Evolutionary conservation across 176 grass and related monocot species (phyloP).

Genomic region (Thalia dealbata): DNA sequence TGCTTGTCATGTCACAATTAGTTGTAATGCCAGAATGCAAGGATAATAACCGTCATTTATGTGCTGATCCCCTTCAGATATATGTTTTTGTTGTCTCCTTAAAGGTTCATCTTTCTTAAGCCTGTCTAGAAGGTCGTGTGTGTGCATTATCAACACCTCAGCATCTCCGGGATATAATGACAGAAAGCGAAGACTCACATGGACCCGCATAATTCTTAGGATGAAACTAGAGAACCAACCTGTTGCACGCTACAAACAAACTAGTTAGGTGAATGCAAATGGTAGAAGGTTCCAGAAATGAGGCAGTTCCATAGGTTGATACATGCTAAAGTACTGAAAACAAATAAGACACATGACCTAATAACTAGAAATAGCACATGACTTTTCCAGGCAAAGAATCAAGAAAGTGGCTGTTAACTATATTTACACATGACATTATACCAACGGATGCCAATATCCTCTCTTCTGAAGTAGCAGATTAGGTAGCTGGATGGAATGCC

Average conservation of each 20-base stretch:
- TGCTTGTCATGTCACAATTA: background rate
- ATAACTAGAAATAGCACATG: background rate
- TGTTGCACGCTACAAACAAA: conserved; percentile 46
- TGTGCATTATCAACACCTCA: conserved; percentile 37
- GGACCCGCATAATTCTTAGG: conserved; percentile 61
- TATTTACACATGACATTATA: too few relatives aligned
- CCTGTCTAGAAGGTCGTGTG: conserved; percentile 52
- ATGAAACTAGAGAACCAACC: conserved; percentile 77
- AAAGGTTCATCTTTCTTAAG: conserved; percentile 59
- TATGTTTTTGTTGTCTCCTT: conserved; percentile 32
- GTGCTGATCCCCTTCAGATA: conserved; percentile 32
- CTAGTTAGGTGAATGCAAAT: conserved; percentile 19
- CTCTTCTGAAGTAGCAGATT: background rate
- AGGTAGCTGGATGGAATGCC: background rate
- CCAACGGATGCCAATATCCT: background rate
- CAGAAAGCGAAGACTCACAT: conserved; percentile 62
- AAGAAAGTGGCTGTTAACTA: background rate
- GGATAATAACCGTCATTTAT: conserved; percentile 34
- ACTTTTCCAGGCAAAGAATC: background rate
- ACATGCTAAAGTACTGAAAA: background rate
- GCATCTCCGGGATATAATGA: conserved; percentile 46
- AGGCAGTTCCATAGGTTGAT: background rate
- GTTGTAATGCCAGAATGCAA: background rate
- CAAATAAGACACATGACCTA: background rate
- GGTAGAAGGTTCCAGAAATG: conserved; percentile 3